A percentile compares a stretch with the other conserved stretches of the same genome.
Conservation (phyloP, 1,139 yeast genomes). For the Pichia kudriavzevii region DNA sequence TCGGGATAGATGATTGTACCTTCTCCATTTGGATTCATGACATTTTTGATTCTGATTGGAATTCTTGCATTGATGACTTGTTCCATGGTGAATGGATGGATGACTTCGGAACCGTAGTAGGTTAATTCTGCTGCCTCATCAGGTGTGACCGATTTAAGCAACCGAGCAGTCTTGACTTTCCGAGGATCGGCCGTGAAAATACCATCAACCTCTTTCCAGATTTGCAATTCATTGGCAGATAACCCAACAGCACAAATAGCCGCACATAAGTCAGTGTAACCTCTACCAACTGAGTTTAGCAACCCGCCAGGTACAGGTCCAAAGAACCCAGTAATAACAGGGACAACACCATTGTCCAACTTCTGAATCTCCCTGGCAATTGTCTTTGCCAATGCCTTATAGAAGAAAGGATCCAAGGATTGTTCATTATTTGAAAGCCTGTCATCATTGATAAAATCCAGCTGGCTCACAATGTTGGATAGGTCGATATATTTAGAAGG, state of each 20-base stretch:
- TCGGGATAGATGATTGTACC: constrained; percentile 95
- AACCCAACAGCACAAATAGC: constrained; percentile 92
- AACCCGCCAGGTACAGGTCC: constrained; percentile 94
- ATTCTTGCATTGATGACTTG: constrained; percentile 94
- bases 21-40: constrained; percentile 79
- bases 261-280: constrained; percentile 95
- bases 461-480: constrained; percentile 46
- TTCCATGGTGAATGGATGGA: constrained; percentile 98
- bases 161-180: constrained; percentile 83
- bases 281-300: constrained; percentile 88
- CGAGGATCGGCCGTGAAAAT: constrained; percentile 98
- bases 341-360: constrained; percentile 46
- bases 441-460: constrained; percentile 31
- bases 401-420: constrained; percentile 56
- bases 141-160: constrained; percentile 84
- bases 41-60: constrained; percentile 94
- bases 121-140: constrained; percentile 98
- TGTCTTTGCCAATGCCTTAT: constrained; percentile 50
- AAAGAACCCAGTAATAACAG: constrained; percentile 92
- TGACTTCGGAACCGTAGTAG: constrained; percentile 94
- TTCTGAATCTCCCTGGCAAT: constrained; percentile 50
- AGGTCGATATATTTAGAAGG: constrained; percentile 74
- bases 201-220: constrained; percentile 99
- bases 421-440: constrained; percentile 12
- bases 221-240: constrained; percentile 87